A percentile compares a stretch with the other conserved stretches of the same genome.
phyloP scores from a whole-genome alignment of 768 basidiomycete species.

The Rhizopogon vesiculosus region DNA sequence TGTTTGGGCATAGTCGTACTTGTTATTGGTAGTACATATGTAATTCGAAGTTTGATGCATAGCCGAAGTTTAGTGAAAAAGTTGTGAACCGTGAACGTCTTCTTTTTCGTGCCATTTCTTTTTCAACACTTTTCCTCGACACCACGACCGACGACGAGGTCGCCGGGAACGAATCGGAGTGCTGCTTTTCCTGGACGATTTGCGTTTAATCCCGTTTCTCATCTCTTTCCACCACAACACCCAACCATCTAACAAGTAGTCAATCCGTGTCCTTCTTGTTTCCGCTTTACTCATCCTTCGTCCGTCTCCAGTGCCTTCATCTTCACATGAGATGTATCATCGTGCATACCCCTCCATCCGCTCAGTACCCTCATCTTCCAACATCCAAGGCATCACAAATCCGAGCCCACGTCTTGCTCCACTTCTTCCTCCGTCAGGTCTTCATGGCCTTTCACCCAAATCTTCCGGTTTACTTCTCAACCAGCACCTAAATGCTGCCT shows the following conservation, averaged over 20 bases:
- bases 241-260: neutral
- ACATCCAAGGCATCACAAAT: constrained; percentile 11
- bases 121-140: neutral
- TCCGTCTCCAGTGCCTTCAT: constrained; percentile 22
- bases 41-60: neutral
- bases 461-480: constrained; percentile 30
- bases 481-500: constrained; percentile 28
- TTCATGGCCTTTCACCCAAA: constrained; percentile 38
- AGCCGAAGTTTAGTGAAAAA: constrained; percentile 2
- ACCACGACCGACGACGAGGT: neutral
- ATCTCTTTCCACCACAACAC: constrained; percentile 2
- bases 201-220: constrained; percentile 2
- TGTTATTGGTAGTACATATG: too few species aligned
- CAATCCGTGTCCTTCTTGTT: constrained; percentile 5
- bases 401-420: constrained; percentile 43
- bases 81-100: constrained; percentile 4
- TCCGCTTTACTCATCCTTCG: constrained; percentile 10
- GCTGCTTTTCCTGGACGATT: constrained; percentile 2
- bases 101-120: constrained; percentile 1
- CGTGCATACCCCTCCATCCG: constrained; percentile 53
- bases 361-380: constrained; percentile 43
- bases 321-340: constrained; percentile 56
- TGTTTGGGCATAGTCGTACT: too few species aligned
- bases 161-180: constrained; percentile 2
- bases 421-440: constrained; percentile 44